Conservation (phyloP, 768 basidiomycete species). For the Pleurotus pulmonarius region DNA sequence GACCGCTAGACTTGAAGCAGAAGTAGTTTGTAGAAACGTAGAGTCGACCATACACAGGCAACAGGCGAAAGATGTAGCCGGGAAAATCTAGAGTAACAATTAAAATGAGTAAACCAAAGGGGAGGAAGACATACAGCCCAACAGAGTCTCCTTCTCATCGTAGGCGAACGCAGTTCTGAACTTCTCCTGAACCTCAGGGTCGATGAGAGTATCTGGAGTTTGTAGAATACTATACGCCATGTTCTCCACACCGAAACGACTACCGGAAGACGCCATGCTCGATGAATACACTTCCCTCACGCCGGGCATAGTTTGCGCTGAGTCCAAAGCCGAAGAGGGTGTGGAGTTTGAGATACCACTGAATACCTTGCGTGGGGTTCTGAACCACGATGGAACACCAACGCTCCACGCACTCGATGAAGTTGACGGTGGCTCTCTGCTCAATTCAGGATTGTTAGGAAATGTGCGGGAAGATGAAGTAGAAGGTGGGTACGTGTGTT, state of each 20-base stretch:
- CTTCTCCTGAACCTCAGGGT: slow-evolving; percentile 66
- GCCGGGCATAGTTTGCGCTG: slow-evolving; percentile 23
- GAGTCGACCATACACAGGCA: slow-evolving; percentile 87
- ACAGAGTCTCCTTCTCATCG: slow-evolving; percentile 79
- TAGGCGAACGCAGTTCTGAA: slow-evolving; percentile 83
- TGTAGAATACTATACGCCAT: slow-evolving; percentile 83
- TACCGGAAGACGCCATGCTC: slow-evolving; percentile 23
- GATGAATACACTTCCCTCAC: slow-evolving; percentile 64
- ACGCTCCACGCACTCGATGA: slow-evolving; percentile 50
- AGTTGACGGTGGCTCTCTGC: slow-evolving; percentile 35
- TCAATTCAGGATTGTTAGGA: slow-evolving; percentile 44
- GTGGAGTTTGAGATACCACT: slow-evolving; percentile 13
- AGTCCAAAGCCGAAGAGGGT: slow-evolving; percentile 22
- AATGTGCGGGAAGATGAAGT: slow-evolving; percentile 44
- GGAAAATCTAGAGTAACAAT: slow-evolving; percentile 68
- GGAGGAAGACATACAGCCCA: slow-evolving; percentile 71
- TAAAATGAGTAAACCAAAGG: slow-evolving; percentile 8
- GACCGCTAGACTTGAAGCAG: slow-evolving; percentile 90
- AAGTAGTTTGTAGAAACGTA: slow-evolving; percentile 92
- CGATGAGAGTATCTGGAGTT: slow-evolving; percentile 57
- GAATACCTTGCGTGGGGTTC: slow-evolving; percentile 36
- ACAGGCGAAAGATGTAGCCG: slow-evolving; percentile 82
- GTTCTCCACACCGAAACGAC: slow-evolving; percentile 44
- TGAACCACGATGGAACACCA: slow-evolving; percentile 72
- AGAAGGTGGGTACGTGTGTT: slow-evolving; percentile 82